Evolutionary conservation across 2,329 filamentous ascomycete genomes (phyloP), one percentile per base, ranked within the genome.

Genomic region (Penicillium polonicum): DNA sequence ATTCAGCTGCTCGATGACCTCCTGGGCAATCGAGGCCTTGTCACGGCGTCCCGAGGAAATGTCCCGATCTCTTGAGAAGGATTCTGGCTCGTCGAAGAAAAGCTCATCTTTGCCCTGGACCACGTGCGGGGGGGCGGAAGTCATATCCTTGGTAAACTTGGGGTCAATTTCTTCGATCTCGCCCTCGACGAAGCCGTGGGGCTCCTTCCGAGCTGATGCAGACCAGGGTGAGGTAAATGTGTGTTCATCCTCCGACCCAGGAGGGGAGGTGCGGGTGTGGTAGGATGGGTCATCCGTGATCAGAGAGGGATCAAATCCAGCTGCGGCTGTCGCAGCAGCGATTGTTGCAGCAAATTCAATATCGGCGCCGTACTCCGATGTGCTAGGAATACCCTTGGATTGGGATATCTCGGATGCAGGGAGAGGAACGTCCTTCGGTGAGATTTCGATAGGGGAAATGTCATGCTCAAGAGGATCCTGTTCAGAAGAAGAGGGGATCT

Each of bases 271-370:
- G 29, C 88, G 85, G 50, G 80, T 81, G 62, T 84, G 84, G 66
- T 86, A 91, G 1, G 73, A 77, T 0, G 85, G 83, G 64, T 91
- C 82, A 45, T 89, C 79, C 36, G 88, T 87, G 45, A 91, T 85
- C 57, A 91, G 85, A 41, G 88, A 82, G 5, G 87, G 84, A 66
- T 90, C 83, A 61, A 91, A 91, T 0, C 88, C 88, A 45, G 85
- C 83, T n/a, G 85, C 82, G 68, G 87, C 77, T 48, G 90, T 78
- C 1, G 86, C 87, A 48, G 88, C 89, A 57, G 88, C 87, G 46
- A 91, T 74, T 3, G 83, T 85, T 29, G 88, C 88, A 8, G 86
- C 85, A 63, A 91, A 91, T 51, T 86, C 85, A 9, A 88, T 75
- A 64, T 91, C 88, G 56, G 87, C 83, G 1, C 78, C 83, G 66